Evolutionary conservation across 1,284 basidiomycete species (phyloP).

Genomic region (Tausonia pullulans): DNA sequence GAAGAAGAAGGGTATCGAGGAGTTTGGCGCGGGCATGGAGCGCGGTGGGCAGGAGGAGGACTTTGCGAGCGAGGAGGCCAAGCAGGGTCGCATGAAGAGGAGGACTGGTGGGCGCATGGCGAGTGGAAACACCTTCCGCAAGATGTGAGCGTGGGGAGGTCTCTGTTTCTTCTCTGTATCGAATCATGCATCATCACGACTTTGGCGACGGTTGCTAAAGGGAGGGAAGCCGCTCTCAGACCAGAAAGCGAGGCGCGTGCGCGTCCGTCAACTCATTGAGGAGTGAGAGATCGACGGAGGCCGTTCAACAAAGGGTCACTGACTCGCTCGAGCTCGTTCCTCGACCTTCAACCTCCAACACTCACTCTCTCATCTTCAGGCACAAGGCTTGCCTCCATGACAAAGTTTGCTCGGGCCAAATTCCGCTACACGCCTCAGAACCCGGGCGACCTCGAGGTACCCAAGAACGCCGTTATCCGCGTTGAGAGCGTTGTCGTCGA

Average conservation of each 20-base stretch:
- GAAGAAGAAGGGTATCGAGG: conserved; percentile 54
- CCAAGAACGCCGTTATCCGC: not conserved
- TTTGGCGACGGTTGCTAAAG: no score
- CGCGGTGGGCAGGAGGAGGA: conserved; percentile 50
- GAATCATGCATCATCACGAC: no score
- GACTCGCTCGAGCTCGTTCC: no score
- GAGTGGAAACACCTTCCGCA: conserved; percentile 14
- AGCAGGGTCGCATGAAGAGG: conserved; percentile 15
- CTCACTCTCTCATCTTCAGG: no score
- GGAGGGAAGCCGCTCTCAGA: no score
- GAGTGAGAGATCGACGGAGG: no score
- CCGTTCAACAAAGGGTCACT: no score
- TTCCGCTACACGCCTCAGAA: not conserved
- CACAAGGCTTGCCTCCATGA: not conserved
- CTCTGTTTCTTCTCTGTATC: not conserved
- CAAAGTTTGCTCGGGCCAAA: not conserved
- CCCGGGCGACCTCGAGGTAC: no score
- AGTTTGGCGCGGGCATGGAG: conserved; percentile 76
- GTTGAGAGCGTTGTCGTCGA: not conserved
- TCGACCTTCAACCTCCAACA: no score
- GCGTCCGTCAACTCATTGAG: no score
- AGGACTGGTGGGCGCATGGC: conserved; percentile 16
- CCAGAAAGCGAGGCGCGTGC: no score
- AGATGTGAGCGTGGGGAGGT: not conserved
- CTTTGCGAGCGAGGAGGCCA: conserved; percentile 22